Base-by-base conservation (phyloP, 2,329 filamentous ascomycete genomes). In the Massarina eburnea region DNA sequence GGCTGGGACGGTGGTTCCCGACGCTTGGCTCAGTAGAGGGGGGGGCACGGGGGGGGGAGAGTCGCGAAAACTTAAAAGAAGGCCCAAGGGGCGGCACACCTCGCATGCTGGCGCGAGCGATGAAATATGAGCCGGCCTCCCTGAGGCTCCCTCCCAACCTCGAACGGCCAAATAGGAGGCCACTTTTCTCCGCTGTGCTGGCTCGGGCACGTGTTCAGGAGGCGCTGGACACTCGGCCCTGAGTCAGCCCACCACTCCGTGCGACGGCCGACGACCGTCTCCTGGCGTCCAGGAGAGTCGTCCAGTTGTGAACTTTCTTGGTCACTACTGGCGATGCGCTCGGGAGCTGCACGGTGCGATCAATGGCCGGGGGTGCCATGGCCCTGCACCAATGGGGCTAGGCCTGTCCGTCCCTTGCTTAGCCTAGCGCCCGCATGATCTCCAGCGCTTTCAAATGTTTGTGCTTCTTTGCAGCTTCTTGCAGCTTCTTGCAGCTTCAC, bases 71-170 rank as follows among this genome's bases (percentile, higher is more conserved):
- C 34, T 12, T 10, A 9, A 37, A 19, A 21, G 34, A n/a, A 21
- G 29, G 17, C 12, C 6, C 14, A n/a, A 32, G 34, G 32, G 34
- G 20, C 8, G 19, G 34, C 12, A 21, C 34, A 21, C 34, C 12
- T 37, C n/a, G 32, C 38, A 41, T 41, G 38, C 21, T 41, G 43
- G 19, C 32, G 42, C 32, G 38, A 46, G 29, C 19, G 15, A 41
- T 36, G 43, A 39, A 14, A n/a, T 12, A 8, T 14, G 27, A 17
- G 9, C 18, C 34, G 9, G 18, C 34, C n/a, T n/a, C n/a, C n/a
- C n/a, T n/a, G n/a, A n/a, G n/a, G n/a, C n/a, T n/a, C n/a, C n/a
- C n/a, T n/a, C n/a, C n/a, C n/a, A n/a, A 14, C 12, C 18, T 12
- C 19, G 19, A 37, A 37, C 12, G 18, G 32, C 10, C n/a, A 35